Evolutionary conservation across 192 early-diverging fungal genomes (phyloP), one percentile per base, ranked within the genome.

Genomic region (Backusella luteola): DNA sequence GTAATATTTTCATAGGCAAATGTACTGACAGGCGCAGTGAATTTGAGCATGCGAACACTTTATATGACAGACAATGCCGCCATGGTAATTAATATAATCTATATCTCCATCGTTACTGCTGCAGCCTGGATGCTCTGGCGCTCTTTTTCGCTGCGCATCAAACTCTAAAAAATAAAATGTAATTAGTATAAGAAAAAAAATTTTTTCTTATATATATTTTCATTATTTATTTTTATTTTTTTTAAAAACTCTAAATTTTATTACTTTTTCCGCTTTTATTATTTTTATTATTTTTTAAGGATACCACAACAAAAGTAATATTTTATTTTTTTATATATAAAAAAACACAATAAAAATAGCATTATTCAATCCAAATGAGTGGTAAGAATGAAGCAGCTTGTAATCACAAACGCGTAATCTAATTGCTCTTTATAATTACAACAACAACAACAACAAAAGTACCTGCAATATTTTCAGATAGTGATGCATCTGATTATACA

Each of bases 1-100:
- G 38, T 63, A 71, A 71, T 76, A 15, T 59, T 52, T 42, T 8
- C 19, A 38, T 82, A 92, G 91, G 97, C 94, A 23, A 99, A 99
- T 78, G 44, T 97, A 6, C 76, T 96, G 56, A 99, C 97, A 0
- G 97, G 97, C 2, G 34, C 90, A 1, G 85, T 96, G 8, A 99
- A 99, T 81, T 77, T 97, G 76, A 80, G 88, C 1, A 80, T 95
- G 14, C 84, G 94, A 73, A 99, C 97, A 6, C 83, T 99, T 26
- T 85, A 87, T 38, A 85, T 88, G n/a, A 72, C 81, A 0, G 76
- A 78, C 6, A 15, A 73, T 29, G 44, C 84, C 35, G 80, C 92
- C 0, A 76, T 87, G 52, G 53, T 66, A 2, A 85, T 93, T 21
- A 78, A 90, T 71, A 74, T 77, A 0, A 75, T 75, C 3, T 93